Evolutionary conservation across 352 stramenopile species (phyloP).

Genomic region (Globisporangium irregulare): DNA sequence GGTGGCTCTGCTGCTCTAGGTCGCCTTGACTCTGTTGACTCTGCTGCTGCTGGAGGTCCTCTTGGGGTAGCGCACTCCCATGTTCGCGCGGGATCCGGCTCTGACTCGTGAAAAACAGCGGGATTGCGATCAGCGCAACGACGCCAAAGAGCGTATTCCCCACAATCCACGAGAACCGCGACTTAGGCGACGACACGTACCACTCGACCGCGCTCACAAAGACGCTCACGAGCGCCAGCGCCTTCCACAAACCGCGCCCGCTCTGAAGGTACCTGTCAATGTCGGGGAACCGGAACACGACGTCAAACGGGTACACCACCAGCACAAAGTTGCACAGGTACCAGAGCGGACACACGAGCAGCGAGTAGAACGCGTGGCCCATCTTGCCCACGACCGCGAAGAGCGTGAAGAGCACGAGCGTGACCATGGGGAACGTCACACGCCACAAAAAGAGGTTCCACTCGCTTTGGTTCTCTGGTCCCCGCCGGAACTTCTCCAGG

Average conservation of each 20-base stretch:
- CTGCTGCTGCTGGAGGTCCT: constrained; percentile 2
- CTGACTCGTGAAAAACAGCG: constrained; percentile 70
- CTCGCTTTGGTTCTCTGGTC: constrained; percentile 71
- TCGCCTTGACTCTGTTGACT: neutral
- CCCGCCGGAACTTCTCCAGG: constrained; percentile 70
- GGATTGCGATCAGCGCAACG: constrained; percentile 57
- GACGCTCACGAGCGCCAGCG: constrained; percentile 40
- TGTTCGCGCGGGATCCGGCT: constrained; percentile 43
- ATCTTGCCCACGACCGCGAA: constrained; percentile 62
- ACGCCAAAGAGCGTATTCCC: constrained; percentile 81
- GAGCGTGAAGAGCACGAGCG: constrained; percentile 72
- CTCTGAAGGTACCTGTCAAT: constrained; percentile 29
- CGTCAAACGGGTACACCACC: constrained; percentile 65
- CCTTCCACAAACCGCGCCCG: constrained; percentile 43
- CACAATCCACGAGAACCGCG: constrained; percentile 65
- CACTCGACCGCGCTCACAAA: constrained; percentile 64
- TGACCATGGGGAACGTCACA: constrained; percentile 75
- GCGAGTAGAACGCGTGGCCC: constrained; percentile 61
- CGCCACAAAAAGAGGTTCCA: constrained; percentile 82
- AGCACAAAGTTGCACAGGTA: constrained; percentile 77
- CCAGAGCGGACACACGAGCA: constrained; percentile 71
- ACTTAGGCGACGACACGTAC: constrained; percentile 56
- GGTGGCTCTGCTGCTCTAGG: neutral
- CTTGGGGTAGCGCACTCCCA: constrained; percentile 38
- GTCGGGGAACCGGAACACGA: constrained; percentile 67